Base-by-base conservation (phyloP, 192 early-diverging fungal species). In the Coemansia sp. region DNA sequence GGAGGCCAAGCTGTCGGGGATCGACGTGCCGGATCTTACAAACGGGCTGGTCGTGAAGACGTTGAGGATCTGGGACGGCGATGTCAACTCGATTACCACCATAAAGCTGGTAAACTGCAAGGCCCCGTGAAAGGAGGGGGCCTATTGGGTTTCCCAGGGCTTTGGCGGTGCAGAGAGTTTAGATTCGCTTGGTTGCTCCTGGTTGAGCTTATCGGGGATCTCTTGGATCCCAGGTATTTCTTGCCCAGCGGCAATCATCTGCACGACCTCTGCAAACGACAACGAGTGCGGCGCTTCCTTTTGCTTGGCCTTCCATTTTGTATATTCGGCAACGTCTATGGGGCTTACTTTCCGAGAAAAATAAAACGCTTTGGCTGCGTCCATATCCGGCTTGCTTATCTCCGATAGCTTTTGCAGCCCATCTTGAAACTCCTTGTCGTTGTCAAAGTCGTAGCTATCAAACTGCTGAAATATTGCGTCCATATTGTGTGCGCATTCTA, bases 51-150 rank as follows among this genome's bases (percentile, higher is more conserved):
- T 76, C 17, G 73, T 70, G 16, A 66, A 63, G 52, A 52, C 56
- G 0, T 41, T 76, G 56, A 28, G 73, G 36, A 48, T 47, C 2
- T 76, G 73, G 73, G 73, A 76, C 31, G 73, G 73, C 49, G 73
- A 76, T 44, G 40, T 76, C n/a, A 76, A 76, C 60, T 70, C 66
- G 39, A 58, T 69, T 7, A 63, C 62, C 0, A 62, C 59, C 10
- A 76, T 76, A n/a, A 69, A 69, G 51, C 46, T 60, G 16, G 50
- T 66, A 34, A 66, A 46, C 30, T 66, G 66, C 60, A 69, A 70
- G 32, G 63, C 73, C 7, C 43, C 55, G 0, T 26, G 23, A 26
- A 26, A 26, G n/a, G n/a, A n/a, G n/a, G n/a, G n/a, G n/a, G 23
- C 23, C 4, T 26, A 26, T 26, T 26, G 23, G 23, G 23, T 17